These are phyloP conservation scores for Epicoccum nigrum DNA, from an alignment of 2,329 filamentous ascomycete species.

Conservation along the genomic window DNA sequence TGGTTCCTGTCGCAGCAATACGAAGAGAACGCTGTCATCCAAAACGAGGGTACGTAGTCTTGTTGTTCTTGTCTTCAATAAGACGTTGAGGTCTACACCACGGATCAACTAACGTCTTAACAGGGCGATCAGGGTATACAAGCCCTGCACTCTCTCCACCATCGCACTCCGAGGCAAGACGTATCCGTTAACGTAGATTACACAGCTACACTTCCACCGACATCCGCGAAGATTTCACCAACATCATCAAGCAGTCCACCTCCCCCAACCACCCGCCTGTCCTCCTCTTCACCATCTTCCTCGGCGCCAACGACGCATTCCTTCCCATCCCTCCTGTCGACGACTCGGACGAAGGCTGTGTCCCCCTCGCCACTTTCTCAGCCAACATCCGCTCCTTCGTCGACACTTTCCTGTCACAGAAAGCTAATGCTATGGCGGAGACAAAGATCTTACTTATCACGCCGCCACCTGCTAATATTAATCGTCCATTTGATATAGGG, in stretches of 20 bases:
- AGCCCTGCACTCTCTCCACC: no score
- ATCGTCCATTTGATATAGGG: slow-evolving; percentile 1
- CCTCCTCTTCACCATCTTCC: slow-evolving; percentile 49
- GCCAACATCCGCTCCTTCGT: slow-evolving; percentile 46
- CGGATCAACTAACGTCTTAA: neutral
- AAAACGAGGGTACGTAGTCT: slow-evolving; percentile 40
- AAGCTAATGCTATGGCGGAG: slow-evolving; percentile 32
- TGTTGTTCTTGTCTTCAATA: no score
- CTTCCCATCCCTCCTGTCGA: slow-evolving; percentile 18
- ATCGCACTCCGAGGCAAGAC: no score
- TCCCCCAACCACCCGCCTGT: slow-evolving; percentile 29
- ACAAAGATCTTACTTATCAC: slow-evolving; percentile 49
- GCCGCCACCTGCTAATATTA: slow-evolving; percentile 46
- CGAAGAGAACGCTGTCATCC: slow-evolving; percentile 31
- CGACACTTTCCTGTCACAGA: slow-evolving; percentile 41
- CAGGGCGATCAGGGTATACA: slow-evolving; percentile 35
- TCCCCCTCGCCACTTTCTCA: slow-evolving; percentile 43
- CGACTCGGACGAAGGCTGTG: slow-evolving; percentile 28
- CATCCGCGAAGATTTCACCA: slow-evolving; percentile 32
- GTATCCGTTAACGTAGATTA: neutral
- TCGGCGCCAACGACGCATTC: slow-evolving; percentile 51
- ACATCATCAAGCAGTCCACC: slow-evolving; percentile 31
- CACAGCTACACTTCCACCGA: slow-evolving; percentile 39
- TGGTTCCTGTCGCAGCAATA: slow-evolving; percentile 36
- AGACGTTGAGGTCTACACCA: no score